Percentiles rank a stretch among this genome's conserved stretches.
These are phyloP conservation scores for Suillus tomentosus DNA, from an alignment of 768 basidiomycete species.

Conservation along the genomic window DNA sequence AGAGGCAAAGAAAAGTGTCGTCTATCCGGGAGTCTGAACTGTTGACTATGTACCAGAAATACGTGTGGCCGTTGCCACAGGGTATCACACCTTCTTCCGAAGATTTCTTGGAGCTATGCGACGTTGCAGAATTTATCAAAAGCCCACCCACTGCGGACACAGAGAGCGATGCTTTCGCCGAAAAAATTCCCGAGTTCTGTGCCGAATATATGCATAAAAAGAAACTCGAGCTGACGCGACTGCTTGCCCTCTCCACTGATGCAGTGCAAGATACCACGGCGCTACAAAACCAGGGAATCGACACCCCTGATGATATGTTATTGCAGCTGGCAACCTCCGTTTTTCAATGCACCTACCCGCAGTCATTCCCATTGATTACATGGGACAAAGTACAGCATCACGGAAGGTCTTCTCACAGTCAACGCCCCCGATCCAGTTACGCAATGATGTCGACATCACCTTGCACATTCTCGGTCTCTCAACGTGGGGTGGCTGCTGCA, in stretches of 20 bases:
- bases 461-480: background rate
- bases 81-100: background rate
- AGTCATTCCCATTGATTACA: background rate
- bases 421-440: background rate
- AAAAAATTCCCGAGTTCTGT: background rate
- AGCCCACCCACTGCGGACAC: background rate
- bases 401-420: background rate
- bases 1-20: background rate
- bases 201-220: background rate
- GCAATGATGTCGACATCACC: no score
- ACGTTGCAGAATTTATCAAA: slow-evolving; percentile 1
- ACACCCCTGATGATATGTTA: background rate
- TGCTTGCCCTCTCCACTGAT: background rate
- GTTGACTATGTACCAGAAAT: background rate
- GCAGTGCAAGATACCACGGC: background rate
- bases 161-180: background rate
- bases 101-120: background rate
- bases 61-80: background rate
- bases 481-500: background rate
- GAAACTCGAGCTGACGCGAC: background rate
- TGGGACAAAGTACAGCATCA: background rate
- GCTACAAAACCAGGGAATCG: background rate
- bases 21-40: accelerated
- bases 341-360: background rate
- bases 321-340: background rate